Evolutionary conservation across 2,329 filamentous ascomycete species (phyloP).

Genomic region (Trichoderma brevicompactum): DNA sequence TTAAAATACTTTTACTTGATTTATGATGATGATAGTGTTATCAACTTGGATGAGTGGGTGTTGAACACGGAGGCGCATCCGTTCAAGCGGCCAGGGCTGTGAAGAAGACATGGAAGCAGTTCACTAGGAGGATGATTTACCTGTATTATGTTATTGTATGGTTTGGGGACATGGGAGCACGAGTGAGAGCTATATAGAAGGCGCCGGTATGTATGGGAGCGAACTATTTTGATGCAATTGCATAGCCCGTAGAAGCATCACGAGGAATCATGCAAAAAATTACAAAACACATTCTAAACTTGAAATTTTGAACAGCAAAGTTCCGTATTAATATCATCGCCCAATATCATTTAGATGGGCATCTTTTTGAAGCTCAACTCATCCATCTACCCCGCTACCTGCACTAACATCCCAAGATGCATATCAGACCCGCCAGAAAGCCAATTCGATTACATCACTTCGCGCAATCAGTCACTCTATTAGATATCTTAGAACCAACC

Average conservation of each 20-base stretch:
- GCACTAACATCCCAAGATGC: constrained; percentile 25
- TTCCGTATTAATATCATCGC: neutral
- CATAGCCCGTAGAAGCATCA: neutral
- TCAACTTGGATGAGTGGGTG: constrained; percentile 73
- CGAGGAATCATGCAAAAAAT: neutral
- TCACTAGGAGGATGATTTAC: no score
- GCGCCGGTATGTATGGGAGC: no score
- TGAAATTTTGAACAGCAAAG: no score
- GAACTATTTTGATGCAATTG: no score
- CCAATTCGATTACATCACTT: constrained; percentile 41
- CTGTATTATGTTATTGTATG: no score
- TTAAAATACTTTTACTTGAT: constrained; percentile 79
- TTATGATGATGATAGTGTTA: constrained; percentile 65
- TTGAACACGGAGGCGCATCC: constrained; percentile 64
- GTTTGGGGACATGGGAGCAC: no score
- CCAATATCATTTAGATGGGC: neutral
- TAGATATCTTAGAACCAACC: no score
- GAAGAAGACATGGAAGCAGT: neutral
- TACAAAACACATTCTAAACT: neutral
- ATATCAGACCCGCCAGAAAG: constrained; percentile 27
- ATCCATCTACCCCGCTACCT: constrained; percentile 29
- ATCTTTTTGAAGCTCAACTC: neutral
- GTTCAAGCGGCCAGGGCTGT: constrained; percentile 41
- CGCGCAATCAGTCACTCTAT: neutral
- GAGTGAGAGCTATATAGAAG: no score